These are phyloP conservation scores for Flaveria brownii DNA, from an alignment of 129 eudicot species.

Conservation along the genomic window DNA sequence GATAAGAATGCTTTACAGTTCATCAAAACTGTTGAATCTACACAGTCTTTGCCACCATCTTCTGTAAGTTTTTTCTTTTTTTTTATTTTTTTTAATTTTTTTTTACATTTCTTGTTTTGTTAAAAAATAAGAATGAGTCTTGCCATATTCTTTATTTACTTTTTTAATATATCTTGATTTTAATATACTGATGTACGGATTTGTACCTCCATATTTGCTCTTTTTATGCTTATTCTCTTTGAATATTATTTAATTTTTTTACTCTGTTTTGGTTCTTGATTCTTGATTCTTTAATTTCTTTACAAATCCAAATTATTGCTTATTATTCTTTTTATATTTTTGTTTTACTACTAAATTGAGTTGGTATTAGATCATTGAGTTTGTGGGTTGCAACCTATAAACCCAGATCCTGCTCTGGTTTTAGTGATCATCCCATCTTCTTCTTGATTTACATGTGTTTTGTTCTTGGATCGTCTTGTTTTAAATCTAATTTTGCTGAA, in stretches of 20 bases:
- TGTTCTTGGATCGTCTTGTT: background rate
- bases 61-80: slow-evolving; percentile 48
- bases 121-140: background rate
- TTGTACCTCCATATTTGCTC: slow-evolving; percentile 21
- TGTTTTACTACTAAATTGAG: background rate
- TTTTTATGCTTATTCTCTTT: slow-evolving; percentile 11
- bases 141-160: background rate
- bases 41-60: slow-evolving; percentile 52
- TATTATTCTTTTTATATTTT: background rate
- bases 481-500: background rate
- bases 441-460: background rate
- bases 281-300: background rate
- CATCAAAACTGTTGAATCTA: slow-evolving; percentile 56
- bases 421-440: too few species aligned
- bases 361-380: background rate
- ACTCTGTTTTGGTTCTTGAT: background rate
- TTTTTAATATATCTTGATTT: background rate
- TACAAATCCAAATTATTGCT: background rate
- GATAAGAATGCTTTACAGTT: slow-evolving; percentile 58
- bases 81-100: background rate
- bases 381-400: background rate
- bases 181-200: slow-evolving; percentile 14
- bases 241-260: background rate
- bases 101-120: background rate
- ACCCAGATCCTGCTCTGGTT: background rate